Percentiles rank a stretch among this genome's conserved stretches.
These are phyloP conservation scores for Dichomitus squalens DNA, from an alignment of 1,284 basidiomycete species.

Conservation along the genomic window DNA sequence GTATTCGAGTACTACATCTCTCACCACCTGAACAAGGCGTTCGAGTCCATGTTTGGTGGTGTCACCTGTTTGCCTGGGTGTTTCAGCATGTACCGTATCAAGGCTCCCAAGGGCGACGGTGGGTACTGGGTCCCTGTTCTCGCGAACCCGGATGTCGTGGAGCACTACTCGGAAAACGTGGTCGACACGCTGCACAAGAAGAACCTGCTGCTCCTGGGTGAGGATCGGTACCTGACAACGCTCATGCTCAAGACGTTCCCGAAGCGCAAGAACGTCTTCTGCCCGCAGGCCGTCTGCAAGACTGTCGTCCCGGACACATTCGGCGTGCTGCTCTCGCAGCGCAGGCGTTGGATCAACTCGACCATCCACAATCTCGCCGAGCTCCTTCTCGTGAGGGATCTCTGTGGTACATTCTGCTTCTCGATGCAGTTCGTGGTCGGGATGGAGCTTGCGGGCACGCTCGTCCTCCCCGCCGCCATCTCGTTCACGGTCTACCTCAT, in stretches of 20 bases:
- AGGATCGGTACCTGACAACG: conserved; percentile 98
- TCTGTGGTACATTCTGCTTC: conserved; percentile 96
- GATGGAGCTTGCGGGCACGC: conserved; percentile 96
- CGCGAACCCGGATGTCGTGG: conserved; percentile 95
- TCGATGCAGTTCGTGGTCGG: conserved; percentile 98
- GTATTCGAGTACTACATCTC: conserved; percentile 99
- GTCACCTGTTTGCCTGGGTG: conserved; percentile 99
- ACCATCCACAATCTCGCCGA: conserved; percentile 98
- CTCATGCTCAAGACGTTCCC: conserved; percentile 98
- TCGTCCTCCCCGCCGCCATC: conserved; percentile 97
- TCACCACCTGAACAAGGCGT: conserved; percentile 98
- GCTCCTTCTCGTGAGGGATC: conserved; percentile 90
- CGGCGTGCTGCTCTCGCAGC: conserved; percentile 90
- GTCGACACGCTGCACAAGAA: conserved; percentile 99
- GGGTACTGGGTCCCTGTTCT: conserved; percentile 99
- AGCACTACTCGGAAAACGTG: conserved; percentile 97
- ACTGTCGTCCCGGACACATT: conserved; percentile 98
- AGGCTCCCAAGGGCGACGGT: conserved; percentile 89
- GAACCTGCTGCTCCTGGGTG: conserved; percentile 95
- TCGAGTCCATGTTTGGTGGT: conserved; percentile 99
- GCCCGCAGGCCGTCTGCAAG: conserved; percentile 97
- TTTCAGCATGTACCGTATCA: conserved; percentile 99
- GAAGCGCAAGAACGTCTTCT: conserved; percentile 98
- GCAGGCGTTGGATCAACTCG: conserved; percentile 99
- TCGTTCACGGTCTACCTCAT: conserved; percentile 94